A percentile compares a stretch with the other conserved stretches of the same genome.
phyloP scores from a whole-genome alignment of 306 rosid genomes.

The Cucurbita maxima region DNA sequence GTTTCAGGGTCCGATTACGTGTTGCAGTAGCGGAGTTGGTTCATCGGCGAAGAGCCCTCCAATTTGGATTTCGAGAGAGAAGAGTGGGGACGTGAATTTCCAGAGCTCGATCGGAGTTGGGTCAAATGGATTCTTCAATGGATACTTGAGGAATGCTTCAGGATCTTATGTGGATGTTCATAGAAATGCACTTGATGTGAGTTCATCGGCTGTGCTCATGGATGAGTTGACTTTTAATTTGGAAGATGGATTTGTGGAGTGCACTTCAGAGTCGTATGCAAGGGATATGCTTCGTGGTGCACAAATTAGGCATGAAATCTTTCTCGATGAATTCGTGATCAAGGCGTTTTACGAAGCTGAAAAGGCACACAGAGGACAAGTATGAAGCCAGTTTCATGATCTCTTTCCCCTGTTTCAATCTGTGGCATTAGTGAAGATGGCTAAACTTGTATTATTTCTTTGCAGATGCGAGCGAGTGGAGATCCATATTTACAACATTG shows the following conservation, averaged over 20 bases:
- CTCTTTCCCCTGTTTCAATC: background rate
- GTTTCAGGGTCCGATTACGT: constrained; percentile 74
- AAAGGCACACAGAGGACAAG: constrained; percentile 97
- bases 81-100: constrained; percentile 18
- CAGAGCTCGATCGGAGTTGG: constrained; percentile 29
- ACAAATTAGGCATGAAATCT: constrained; percentile 66
- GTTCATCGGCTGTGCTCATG: constrained; percentile 22
- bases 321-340: constrained; percentile 62
- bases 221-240: constrained; percentile 74
- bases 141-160: constrained; percentile 67
- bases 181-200: constrained; percentile 26
- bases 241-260: constrained; percentile 50
- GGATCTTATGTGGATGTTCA: constrained; percentile 41
- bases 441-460: constrained; percentile 8
- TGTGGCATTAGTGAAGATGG: constrained; percentile 9
- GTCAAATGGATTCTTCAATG: constrained; percentile 49
- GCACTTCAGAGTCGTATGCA: constrained; percentile 49
- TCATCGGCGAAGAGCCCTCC: constrained; percentile 28
- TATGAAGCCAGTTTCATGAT: constrained; percentile 11
- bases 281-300: constrained; percentile 67
- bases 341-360: constrained; percentile 92
- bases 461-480: constrained; percentile 85
- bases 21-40: constrained; percentile 32
- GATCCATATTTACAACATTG: constrained; percentile 94
- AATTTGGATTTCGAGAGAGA: constrained; percentile 26